Percentiles rank a stretch among this genome's conserved stretches.
Conservation (phyloP, 352 stramenopile genomes). For the Phytophthora capsici region DNA sequence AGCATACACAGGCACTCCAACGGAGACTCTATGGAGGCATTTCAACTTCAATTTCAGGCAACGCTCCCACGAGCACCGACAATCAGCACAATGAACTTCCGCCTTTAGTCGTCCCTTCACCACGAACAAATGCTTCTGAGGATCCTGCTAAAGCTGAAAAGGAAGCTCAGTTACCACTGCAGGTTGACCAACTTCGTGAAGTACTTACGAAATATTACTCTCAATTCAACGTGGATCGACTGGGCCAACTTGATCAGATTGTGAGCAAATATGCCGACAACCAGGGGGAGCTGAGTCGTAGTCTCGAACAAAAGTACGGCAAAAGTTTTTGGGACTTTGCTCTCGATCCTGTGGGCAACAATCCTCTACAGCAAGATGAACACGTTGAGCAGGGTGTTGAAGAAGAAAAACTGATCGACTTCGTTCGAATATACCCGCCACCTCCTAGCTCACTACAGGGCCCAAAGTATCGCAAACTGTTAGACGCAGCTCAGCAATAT, state of each 20-base stretch:
- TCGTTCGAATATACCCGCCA: slow-evolving; percentile 64
- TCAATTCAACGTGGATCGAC: slow-evolving; percentile 58
- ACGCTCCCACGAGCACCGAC: slow-evolving; percentile 26
- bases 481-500: slow-evolving; percentile 81
- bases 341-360: slow-evolving; percentile 3
- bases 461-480: slow-evolving; percentile 78
- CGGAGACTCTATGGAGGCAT: slow-evolving; percentile 62
- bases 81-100: slow-evolving; percentile 34
- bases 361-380: slow-evolving; percentile 10
- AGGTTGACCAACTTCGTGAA: slow-evolving; percentile 39
- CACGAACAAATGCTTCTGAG: slow-evolving; percentile 12
- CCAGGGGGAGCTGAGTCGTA: slow-evolving; percentile 71
- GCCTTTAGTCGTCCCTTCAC: slow-evolving; percentile 15
- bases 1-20: slow-evolving; percentile 69
- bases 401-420: slow-evolving; percentile 73
- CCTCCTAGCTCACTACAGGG: slow-evolving; percentile 38
- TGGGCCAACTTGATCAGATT: slow-evolving; percentile 78
- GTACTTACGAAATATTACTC: slow-evolving; percentile 65
- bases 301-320: slow-evolving; percentile 73
- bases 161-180: slow-evolving; percentile 42
- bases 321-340: slow-evolving; percentile 60
- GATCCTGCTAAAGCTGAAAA: slow-evolving; percentile 20
- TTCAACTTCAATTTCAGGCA: slow-evolving; percentile 3
- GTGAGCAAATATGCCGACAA: slow-evolving; percentile 67
- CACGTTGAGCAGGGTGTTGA: slow-evolving; percentile 15